phyloP scores from a whole-genome alignment of 129 eudicot genomes.

The Helianthus annuus region HanXRQr2.0-SUNRISE NC_035433.2:133600005-133600504 shows the following conservation, averaged over 20 bases:
- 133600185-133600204: neutral
- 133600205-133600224: neutral
- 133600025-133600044: no score
- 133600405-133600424: constrained; percentile 24
- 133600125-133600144: no score
- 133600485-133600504: constrained; percentile 27
- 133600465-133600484: constrained; percentile 12
- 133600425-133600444: neutral
- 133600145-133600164: no score
- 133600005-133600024: no score
- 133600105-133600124: no score
- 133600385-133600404: constrained; percentile 27
- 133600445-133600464: neutral
- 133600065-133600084: no score
- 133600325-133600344: constrained; percentile 16
- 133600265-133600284: neutral
- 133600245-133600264: neutral
- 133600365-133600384: constrained; percentile 26
- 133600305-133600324: constrained; percentile 7
- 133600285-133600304: neutral
- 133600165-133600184: no score
- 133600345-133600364: constrained; percentile 20
- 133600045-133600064: no score
- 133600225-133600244: constrained; percentile 11
- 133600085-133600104: no score